A percentile compares a stretch with the other conserved stretches of the same genome.
phyloP scores from a whole-genome alignment of 2,329 filamentous ascomycete species.

The Clarireedia hainanense region DNA sequence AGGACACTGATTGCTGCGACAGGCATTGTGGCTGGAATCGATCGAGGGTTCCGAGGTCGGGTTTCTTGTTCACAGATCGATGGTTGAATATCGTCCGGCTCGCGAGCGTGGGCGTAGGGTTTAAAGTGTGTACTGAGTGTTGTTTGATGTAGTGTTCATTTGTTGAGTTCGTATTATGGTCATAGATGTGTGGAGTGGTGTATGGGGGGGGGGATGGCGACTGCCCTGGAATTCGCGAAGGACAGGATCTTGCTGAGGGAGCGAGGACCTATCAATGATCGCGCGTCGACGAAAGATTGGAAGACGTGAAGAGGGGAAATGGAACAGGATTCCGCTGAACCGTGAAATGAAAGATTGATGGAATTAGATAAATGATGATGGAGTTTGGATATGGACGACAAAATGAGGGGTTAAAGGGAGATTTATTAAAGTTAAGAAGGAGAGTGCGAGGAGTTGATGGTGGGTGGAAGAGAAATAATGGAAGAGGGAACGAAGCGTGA shows the following conservation, averaged over 20 bases:
- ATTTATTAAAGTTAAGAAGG: conserved; percentile 19
- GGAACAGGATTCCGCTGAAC: conserved; percentile 23
- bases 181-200: conserved; percentile 42
- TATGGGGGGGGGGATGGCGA: conserved; percentile 31
- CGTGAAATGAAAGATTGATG: not conserved
- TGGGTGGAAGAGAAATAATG: conserved; percentile 20
- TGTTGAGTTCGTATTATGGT: conserved; percentile 41
- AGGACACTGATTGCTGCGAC: conserved; percentile 49
- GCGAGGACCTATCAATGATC: conserved; percentile 20
- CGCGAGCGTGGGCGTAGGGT: conserved; percentile 44
- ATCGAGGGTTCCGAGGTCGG: not conserved
- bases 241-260: conserved; percentile 10
- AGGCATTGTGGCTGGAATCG: conserved; percentile 47
- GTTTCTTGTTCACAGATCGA: conserved; percentile 26
- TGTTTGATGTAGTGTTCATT: conserved; percentile 43
- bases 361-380: conserved; percentile 15
- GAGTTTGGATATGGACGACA: conserved; percentile 4
- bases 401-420: conserved; percentile 20
- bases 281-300: conserved; percentile 8
- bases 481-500: conserved; percentile 11
- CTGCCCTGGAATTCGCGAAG: conserved; percentile 17
- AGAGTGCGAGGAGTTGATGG: conserved; percentile 11
- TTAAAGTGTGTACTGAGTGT: conserved; percentile 59
- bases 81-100: conserved; percentile 31
- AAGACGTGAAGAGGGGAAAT: not conserved